These are phyloP conservation scores for Ambrosia hybrid DNA, from an alignment of 140 eudicot genomes.

Conservation along the genomic window DNA sequence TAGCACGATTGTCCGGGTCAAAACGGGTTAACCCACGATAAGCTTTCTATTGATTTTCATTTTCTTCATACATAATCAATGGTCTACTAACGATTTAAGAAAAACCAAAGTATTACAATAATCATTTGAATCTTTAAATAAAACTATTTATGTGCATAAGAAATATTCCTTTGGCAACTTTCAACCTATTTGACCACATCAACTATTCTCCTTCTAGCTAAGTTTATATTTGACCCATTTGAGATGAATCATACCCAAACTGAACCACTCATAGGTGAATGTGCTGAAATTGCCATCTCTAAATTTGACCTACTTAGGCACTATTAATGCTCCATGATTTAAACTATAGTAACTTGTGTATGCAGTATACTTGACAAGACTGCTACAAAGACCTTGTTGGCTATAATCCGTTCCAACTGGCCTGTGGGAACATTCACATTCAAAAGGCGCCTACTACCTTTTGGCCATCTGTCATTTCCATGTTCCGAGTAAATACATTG, in stretches of 20 bases:
- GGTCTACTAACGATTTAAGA: too few species aligned
- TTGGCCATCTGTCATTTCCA: constrained; percentile 13
- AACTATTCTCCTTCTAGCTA: too few species aligned
- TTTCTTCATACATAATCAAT: too few species aligned
- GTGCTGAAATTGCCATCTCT: too few species aligned
- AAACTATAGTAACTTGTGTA: background rate
- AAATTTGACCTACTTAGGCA: background rate
- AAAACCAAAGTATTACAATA: too few species aligned
- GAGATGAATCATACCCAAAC: background rate
- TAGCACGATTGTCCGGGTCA: too few species aligned
- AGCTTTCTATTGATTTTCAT: too few species aligned
- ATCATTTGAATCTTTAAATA: background rate
- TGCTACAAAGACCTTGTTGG: constrained; percentile 29
- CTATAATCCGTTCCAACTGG: constrained; percentile 27
- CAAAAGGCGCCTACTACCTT: background rate
- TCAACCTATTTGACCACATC: background rate
- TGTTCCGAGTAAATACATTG: constrained; percentile 21
- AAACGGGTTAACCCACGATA: too few species aligned
- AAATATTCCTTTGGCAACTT: background rate
- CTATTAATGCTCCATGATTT: constrained; percentile 3
- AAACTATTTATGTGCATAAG: background rate
- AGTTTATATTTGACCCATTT: background rate
- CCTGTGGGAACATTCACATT: constrained; percentile 21
- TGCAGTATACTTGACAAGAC: constrained; percentile 17
- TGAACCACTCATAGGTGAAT: too few species aligned